phyloP scores from a whole-genome alignment of 495 filamentous ascomycete species.

The Penicilliopsis zonata region DNA sequence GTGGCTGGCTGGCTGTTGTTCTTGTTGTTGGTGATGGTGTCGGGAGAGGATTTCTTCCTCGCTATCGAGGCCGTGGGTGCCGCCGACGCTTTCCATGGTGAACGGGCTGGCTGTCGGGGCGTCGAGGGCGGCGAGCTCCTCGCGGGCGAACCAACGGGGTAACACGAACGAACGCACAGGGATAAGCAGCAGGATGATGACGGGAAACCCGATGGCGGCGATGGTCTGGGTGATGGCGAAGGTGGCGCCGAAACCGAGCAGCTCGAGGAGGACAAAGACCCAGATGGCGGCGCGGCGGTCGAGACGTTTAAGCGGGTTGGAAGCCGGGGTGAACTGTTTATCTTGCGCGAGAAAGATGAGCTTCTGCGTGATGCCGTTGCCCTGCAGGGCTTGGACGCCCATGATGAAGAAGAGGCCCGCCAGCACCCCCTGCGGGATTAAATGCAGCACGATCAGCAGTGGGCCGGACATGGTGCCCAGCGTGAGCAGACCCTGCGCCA shows the following conservation, averaged over 20 bases:
- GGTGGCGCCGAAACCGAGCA: constrained; percentile 70
- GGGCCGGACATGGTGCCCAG: constrained; percentile 84
- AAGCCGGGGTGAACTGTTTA: constrained; percentile 43
- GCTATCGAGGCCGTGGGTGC: constrained; percentile 44
- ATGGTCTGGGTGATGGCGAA: constrained; percentile 96
- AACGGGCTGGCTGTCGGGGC: constrained; percentile 71
- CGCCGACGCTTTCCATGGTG: constrained; percentile 76
- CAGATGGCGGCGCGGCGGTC: constrained; percentile 53
- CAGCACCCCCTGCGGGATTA: constrained; percentile 80
- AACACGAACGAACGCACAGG: constrained; percentile 64
- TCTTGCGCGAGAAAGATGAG: constrained; percentile 66
- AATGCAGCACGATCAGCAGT: constrained; percentile 65
- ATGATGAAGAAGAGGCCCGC: constrained; percentile 93
- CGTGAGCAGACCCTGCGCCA: constrained; percentile 71
- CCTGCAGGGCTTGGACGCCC: constrained; percentile 71
- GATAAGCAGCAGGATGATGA: constrained; percentile 74
- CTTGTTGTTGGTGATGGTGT: too few species aligned
- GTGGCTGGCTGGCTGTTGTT: too few species aligned
- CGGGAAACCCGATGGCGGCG: constrained; percentile 86
- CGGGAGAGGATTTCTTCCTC: too few species aligned
- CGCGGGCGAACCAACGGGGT: constrained; percentile 51
- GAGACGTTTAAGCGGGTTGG: constrained; percentile 54
- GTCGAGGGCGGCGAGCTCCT: constrained; percentile 66
- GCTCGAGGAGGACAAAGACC: constrained; percentile 64
- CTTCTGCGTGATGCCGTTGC: constrained; percentile 76